Evolutionary conservation across 139 green algal genomes (phyloP), one percentile per base, ranked within the genome.

Genomic region (Diplosphaera chodatii): DNA sequence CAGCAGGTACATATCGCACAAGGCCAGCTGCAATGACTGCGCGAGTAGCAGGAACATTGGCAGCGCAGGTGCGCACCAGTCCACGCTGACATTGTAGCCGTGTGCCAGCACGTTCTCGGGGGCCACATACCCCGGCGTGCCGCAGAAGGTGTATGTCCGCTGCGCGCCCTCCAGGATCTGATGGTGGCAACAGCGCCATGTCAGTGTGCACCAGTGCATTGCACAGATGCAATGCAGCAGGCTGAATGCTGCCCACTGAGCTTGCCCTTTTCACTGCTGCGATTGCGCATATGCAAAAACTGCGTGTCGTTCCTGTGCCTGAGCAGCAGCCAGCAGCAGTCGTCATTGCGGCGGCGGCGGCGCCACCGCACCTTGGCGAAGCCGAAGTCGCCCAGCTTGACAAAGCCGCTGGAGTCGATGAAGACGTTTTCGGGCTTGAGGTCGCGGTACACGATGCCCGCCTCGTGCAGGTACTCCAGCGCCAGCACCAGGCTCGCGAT

Each of bases 341-440:
- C n/a, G n/a, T n/a, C n/a, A n/a, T n/a, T n/a, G n/a, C n/a, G n/a
- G n/a, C n/a, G n/a, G n/a, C n/a, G n/a, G n/a, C n/a, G n/a, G n/a
- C n/a, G n/a, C n/a, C n/a, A n/a, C n/a, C n/a, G n/a, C n/a, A 79
- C 76, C 84, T 98, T 98, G 32, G 93, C 93, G 79, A 99, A 99
- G 18, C 94, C 94, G 88, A 99, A 99, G 74, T 99, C 94, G 21
- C 90, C 94, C 18, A 99, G 85, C 83, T 97, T 97, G 71, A 91
- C 83, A 74, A 91, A 96, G 62, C 93, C 91, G 40, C 88, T 70
- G 22, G 75, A 37, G 67, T 96, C 93, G 30, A 99, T 92, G 80
- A 99, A 95, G 1, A 99, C 88, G 75, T 99, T 99, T 75, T 99
- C 94, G 0, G 94, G 94, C 85, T 99, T 98, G 30, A 98, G 84